These are phyloP conservation scores for Rhynchospora pubera DNA, from an alignment of 176 grass and related monocot species.

Conservation along the genomic window DNA sequence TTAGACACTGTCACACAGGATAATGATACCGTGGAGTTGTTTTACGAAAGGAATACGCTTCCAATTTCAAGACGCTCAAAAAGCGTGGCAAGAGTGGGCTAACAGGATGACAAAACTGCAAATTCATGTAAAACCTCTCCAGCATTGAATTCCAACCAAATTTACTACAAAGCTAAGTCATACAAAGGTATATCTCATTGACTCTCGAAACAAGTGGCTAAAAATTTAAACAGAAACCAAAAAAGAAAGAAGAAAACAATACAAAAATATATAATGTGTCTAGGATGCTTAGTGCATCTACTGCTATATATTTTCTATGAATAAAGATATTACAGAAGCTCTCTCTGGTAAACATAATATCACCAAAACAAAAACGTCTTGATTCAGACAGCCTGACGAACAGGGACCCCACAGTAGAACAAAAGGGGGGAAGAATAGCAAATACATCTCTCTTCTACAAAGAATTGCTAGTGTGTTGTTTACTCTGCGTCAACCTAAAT, in stretches of 20 bases:
- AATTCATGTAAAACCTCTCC: not conserved
- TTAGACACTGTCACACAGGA: too few relatives aligned
- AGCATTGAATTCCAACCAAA: constrained; percentile 14
- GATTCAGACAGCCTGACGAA: constrained; percentile 10
- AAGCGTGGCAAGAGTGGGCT: not conserved
- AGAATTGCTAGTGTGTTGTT: constrained; percentile 27
- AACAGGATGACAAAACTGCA: not conserved
- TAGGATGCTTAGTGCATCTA: constrained; percentile 27
- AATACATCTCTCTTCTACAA: constrained; percentile 24
- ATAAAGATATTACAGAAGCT: constrained; percentile 31
- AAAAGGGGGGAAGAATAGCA: constrained; percentile 18
- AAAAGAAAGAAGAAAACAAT: constrained; percentile 13
- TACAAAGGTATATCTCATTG: constrained; percentile 15
- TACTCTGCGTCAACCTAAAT: constrained; percentile 15
- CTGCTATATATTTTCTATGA: constrained; percentile 30
- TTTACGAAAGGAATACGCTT: not conserved
- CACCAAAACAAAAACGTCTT: constrained; percentile 23
- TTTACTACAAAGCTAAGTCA: constrained; percentile 18
- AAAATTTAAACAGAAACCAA: constrained; percentile 12
- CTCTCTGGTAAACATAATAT: constrained; percentile 16
- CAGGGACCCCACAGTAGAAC: not conserved
- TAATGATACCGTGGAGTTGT: not conserved
- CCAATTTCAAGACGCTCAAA: not conserved
- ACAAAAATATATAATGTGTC: not conserved
- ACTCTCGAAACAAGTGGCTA: constrained; percentile 13